Base-by-base conservation (phyloP, 768 basidiomycete species). In the Phaffia tasmanica region DNA sequence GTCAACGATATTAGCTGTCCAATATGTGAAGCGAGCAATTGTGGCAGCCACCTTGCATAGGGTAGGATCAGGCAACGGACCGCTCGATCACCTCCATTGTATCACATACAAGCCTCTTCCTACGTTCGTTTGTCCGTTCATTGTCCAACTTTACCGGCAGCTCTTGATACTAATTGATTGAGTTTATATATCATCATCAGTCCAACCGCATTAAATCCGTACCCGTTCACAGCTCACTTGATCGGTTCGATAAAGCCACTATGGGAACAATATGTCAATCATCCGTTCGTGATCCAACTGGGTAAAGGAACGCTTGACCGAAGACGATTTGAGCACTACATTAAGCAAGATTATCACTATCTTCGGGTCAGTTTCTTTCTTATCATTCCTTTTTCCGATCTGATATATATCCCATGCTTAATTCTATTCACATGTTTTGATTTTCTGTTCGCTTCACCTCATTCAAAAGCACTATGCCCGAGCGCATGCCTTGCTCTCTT, bases 401-500 rank as follows among this genome's bases (percentile, higher is more conserved):
- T 42, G 35, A 42, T 42, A 42, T 4, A 4, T 11, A 42, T 42
- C 11, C 11, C 6, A 42, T 11, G 11, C 4, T 11, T 35, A 27
- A 25, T 2, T 27, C 1, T 70, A 88, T 87, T 71, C 89, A 91
- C 71, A 89, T 90, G 72, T 89, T 89, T 73, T 80, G 81, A 54
- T 35, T 30, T 49, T 65, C 42, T 51, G 6, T 56, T 21, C 30
- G 42, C 25, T 0, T n/a, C 46, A 51, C 89, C 87, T 75, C n/a
- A n/a, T n/a, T n/a, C 79, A 88, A 56, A 85, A 83, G 71, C 90
- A 91, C 75, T 93, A 93, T 72, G 84, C 86, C 1, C 82, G 89
- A 25, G 86, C 86, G n/a, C 84, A 89, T 64, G 84, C 81, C 85
- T 78, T 93, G 0, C 81, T 92, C 0, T 87, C 85, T 2, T 84